phyloP scores from a whole-genome alignment of 805 yeast genomes.

The Sugiyamaella smithiae region DNA sequence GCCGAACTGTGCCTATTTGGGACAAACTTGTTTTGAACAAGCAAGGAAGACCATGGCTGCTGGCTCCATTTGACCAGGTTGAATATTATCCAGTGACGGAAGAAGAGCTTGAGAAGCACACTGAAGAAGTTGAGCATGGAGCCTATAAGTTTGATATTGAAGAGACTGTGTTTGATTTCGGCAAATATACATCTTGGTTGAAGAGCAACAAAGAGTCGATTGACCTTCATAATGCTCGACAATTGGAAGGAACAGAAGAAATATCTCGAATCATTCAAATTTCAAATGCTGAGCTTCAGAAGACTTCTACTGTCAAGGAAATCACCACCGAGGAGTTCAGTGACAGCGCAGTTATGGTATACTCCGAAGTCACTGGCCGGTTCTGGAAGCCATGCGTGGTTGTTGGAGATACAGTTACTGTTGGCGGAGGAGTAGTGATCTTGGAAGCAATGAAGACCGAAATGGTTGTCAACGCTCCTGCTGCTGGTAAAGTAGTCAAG shows the following conservation, averaged over 20 bases:
- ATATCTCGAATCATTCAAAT: conserved; percentile 79
- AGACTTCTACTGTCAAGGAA: conserved; percentile 40
- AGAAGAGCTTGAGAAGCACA: conserved; percentile 66
- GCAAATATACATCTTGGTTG: conserved; percentile 74
- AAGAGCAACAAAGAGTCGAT: conserved; percentile 70
- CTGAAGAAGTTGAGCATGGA: conserved; percentile 78
- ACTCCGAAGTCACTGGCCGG: conserved; percentile 95
- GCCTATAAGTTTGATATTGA: conserved; percentile 69
- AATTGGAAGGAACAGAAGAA: conserved; percentile 82
- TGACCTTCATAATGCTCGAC: conserved; percentile 57
- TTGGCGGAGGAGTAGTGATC: conserved; percentile 78
- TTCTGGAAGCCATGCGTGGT: conserved; percentile 86
- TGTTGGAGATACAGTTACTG: conserved; percentile 70
- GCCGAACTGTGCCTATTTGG: conserved; percentile 97
- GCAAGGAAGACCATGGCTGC: conserved; percentile 82
- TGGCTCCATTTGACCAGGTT: conserved; percentile 89
- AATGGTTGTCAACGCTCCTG: conserved; percentile 78
- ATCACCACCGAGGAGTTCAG: conserved; percentile 56
- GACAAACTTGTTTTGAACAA: conserved; percentile 80
- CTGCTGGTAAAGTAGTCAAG: conserved; percentile 33
- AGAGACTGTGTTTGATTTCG: conserved; percentile 79
- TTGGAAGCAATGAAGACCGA: conserved; percentile 99
- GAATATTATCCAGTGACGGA: conserved; percentile 92
- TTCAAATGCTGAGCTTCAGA: conserved; percentile 70
- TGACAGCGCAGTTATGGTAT: conserved; percentile 78